Percentiles rank a stretch among this genome's conserved stretches.
phyloP scores from a whole-genome alignment of 164 flowering plant genomes.

The Protea cynaroides region DNA sequence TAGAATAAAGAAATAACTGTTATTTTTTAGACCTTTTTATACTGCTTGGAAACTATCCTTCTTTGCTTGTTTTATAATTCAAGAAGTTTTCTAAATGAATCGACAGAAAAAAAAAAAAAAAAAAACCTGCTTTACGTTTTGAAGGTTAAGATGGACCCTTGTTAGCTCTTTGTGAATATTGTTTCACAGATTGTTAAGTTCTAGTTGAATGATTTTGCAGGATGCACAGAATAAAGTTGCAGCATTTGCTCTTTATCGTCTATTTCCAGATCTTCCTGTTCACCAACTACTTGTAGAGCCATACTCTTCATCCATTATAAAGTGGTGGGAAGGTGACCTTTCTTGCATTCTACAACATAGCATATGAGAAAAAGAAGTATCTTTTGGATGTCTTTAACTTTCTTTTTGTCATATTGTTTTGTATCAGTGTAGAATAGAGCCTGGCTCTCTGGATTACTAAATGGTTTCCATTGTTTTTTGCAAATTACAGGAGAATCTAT shows the following conservation, averaged over 20 bases:
- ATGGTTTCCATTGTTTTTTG: slow-evolving; percentile 8
- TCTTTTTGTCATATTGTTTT: not conserved
- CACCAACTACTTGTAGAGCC: slow-evolving; percentile 61
- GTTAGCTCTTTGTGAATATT: not conserved
- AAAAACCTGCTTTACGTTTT: not conserved
- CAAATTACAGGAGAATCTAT: slow-evolving; percentile 46
- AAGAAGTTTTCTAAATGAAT: too few species aligned
- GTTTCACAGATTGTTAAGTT: not conserved
- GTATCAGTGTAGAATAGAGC: not conserved
- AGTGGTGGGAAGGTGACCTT: slow-evolving; percentile 65
- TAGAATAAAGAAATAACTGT: not conserved
- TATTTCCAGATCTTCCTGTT: slow-evolving; percentile 81
- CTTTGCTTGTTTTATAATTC: not conserved
- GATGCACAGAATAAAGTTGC: slow-evolving; percentile 93
- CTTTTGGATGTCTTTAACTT: not conserved
- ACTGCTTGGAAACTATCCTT: not conserved
- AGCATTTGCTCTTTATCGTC: slow-evolving; percentile 67
- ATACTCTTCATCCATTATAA: slow-evolving; percentile 58
- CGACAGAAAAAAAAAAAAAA: not conserved
- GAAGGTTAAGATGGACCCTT: not conserved
- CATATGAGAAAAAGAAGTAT: not conserved
- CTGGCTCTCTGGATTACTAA: slow-evolving; percentile 3
- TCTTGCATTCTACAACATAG: not conserved
- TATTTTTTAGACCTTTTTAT: not conserved
- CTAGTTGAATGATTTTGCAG: slow-evolving; percentile 31